phyloP scores from a whole-genome alignment of 768 basidiomycete species.

The Xanthoconium purpureum region DNA sequence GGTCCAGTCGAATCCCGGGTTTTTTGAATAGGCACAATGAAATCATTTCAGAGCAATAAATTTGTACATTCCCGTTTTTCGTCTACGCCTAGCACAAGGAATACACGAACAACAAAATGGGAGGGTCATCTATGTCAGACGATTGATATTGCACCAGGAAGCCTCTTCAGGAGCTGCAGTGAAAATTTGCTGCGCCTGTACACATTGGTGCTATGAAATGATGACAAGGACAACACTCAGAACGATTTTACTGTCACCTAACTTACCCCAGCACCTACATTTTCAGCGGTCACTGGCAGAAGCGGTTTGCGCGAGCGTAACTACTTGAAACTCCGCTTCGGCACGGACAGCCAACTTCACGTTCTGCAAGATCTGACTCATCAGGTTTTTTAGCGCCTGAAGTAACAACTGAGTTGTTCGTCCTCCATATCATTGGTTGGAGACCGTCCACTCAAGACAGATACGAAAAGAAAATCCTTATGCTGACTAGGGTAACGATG shows the following conservation, averaged over 20 bases:
- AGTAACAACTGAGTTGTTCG: background rate
- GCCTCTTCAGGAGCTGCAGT: constrained; percentile 34
- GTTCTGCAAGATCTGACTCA: no score
- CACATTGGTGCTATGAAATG: constrained; percentile 25
- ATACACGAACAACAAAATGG: background rate
- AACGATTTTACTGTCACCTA: no score
- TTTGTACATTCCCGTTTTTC: constrained; percentile 13
- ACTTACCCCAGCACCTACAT: no score
- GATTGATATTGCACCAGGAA: constrained; percentile 26
- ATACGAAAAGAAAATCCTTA: constrained; percentile 1
- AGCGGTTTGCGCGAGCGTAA: no score
- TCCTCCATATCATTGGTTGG: background rate
- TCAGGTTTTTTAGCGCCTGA: no score
- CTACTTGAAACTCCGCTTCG: no score
- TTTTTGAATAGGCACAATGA: no score
- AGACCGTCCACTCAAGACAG: background rate
- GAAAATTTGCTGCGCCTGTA: constrained; percentile 30
- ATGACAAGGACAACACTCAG: no score
- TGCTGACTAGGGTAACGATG: constrained; percentile 32
- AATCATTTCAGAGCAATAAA: no score
- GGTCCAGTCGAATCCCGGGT: background rate
- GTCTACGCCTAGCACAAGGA: constrained; percentile 8
- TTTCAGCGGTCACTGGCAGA: no score
- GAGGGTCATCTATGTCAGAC: constrained; percentile 5
- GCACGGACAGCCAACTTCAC: no score